phyloP scores from a whole-genome alignment of 2,329 filamentous ascomycete genomes.

The Helotiales sp. region DNA sequence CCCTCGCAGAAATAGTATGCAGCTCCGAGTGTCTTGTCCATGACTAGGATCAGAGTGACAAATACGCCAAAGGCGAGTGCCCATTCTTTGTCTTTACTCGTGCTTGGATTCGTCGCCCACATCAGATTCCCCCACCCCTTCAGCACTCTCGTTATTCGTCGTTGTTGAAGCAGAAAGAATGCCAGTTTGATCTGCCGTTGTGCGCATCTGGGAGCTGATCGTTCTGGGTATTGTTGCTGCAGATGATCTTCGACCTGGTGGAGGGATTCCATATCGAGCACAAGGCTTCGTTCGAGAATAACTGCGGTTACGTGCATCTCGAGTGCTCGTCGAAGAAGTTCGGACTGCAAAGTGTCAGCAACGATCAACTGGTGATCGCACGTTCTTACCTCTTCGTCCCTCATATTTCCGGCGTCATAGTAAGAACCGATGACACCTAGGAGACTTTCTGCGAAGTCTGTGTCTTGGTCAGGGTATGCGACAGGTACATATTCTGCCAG shows the following conservation, averaged over 20 bases:
- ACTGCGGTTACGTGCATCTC: conserved; percentile 33
- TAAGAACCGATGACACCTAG: conserved; percentile 25
- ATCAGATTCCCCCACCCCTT: conserved; percentile 34
- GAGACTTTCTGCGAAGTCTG: conserved; percentile 27
- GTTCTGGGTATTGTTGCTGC: conserved; percentile 24
- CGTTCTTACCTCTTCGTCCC: conserved; percentile 27
- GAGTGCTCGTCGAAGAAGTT: conserved; percentile 30
- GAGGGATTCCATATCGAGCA: conserved; percentile 30
- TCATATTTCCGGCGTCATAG: conserved; percentile 23
- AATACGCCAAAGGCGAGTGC: conserved; percentile 34
- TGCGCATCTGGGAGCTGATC: conserved; percentile 29
- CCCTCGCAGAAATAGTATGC: conserved; percentile 28
- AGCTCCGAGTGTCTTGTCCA: conserved; percentile 28
- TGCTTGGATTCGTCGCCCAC: conserved; percentile 31
- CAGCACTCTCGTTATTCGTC: conserved; percentile 30
- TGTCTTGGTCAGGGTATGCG: conserved; percentile 29
- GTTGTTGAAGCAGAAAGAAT: conserved; percentile 31
- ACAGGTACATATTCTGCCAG: conserved; percentile 23
- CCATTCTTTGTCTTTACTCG: conserved; percentile 33
- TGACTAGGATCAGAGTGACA: conserved; percentile 30
- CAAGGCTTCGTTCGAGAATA: conserved; percentile 33
- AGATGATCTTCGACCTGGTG: conserved; percentile 26
- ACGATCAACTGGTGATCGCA: background rate
- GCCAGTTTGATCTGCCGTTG: conserved; percentile 35
- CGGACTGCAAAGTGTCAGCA: conserved; percentile 25